These are phyloP conservation scores for Malassezia caprae DNA, from an alignment of 1,284 basidiomycete species.

Conservation along the genomic window DNA sequence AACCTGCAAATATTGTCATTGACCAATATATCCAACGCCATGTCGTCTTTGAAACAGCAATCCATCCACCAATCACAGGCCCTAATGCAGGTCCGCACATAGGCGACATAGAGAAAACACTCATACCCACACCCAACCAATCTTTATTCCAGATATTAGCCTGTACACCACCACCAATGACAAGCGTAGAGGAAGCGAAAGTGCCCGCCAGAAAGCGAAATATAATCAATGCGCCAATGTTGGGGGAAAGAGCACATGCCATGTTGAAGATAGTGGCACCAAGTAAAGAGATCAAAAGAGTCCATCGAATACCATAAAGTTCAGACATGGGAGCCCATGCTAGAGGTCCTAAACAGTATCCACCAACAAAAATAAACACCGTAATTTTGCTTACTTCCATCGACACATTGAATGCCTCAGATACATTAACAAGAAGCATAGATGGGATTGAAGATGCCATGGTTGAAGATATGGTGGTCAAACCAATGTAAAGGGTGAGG, in stretches of 20 bases:
- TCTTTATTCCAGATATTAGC: conserved; percentile 61
- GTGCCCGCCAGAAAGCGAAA: conserved; percentile 62
- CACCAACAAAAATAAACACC: conserved; percentile 62
- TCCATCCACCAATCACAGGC: conserved; percentile 48
- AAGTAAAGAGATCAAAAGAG: conserved; percentile 59
- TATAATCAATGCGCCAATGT: conserved; percentile 57
- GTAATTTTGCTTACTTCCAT: conserved; percentile 59
- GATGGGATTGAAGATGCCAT: conserved; percentile 61
- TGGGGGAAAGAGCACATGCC: conserved; percentile 59
- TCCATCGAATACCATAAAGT: conserved; percentile 54
- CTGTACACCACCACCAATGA: conserved; percentile 54
- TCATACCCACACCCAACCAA: conserved; percentile 61
- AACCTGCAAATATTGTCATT: conserved; percentile 58
- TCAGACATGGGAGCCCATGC: conserved; percentile 60
- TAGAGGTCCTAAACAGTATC: conserved; percentile 50
- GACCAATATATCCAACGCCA: conserved; percentile 73
- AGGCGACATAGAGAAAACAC: conserved; percentile 62
- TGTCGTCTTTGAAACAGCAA: conserved; percentile 50
- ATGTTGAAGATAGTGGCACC: conserved; percentile 60
- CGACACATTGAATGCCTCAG: conserved; percentile 55
- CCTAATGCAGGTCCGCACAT: conserved; percentile 60
- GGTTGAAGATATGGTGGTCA: conserved; percentile 61
- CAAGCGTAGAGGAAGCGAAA: conserved; percentile 54
- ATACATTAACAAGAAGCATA: conserved; percentile 58
- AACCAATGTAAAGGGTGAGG: conserved; percentile 56